phyloP scores from a whole-genome alignment of 495 filamentous ascomycete species.

The Antarctomyces pellizariae region DNA sequence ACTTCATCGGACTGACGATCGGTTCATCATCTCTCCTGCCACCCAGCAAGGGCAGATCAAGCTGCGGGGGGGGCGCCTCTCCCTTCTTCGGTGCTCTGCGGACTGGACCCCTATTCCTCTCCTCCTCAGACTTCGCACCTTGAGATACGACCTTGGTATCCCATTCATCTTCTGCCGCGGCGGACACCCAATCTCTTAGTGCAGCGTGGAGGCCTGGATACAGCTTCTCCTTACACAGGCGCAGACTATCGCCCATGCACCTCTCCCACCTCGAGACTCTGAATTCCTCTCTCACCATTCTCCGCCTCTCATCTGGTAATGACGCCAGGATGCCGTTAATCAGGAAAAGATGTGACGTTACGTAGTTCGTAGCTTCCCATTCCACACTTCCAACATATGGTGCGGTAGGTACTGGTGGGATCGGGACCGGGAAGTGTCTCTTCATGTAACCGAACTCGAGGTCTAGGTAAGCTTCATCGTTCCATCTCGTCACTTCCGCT shows the following conservation, averaged over 20 bases:
- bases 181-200: conserved; percentile 72
- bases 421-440: conserved; percentile 65
- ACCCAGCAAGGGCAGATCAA: no score
- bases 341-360: conserved; percentile 79
- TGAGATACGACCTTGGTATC: conserved; percentile 49
- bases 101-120: conserved; percentile 23
- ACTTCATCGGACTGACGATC: no score
- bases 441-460: conserved; percentile 27
- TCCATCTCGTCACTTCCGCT: conserved; percentile 2
- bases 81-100: conserved; percentile 21
- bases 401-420: conserved; percentile 77
- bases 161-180: conserved; percentile 75
- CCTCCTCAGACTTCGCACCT: conserved; percentile 31
- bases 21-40: no score
- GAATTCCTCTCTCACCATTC: conserved; percentile 51
- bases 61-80: conserved; percentile 20
- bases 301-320: conserved; percentile 55
- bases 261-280: conserved; percentile 80
- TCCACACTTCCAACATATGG: conserved; percentile 96
- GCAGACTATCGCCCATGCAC: conserved; percentile 56
- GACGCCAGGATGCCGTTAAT: conserved; percentile 80
- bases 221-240: conserved; percentile 94
- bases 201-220: conserved; percentile 78
- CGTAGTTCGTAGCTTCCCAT: conserved; percentile 95
- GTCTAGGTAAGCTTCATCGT: conserved; percentile 5